These are phyloP conservation scores for Poronia punctata DNA, from an alignment of 495 filamentous ascomycete species.

Conservation along the genomic window DNA sequence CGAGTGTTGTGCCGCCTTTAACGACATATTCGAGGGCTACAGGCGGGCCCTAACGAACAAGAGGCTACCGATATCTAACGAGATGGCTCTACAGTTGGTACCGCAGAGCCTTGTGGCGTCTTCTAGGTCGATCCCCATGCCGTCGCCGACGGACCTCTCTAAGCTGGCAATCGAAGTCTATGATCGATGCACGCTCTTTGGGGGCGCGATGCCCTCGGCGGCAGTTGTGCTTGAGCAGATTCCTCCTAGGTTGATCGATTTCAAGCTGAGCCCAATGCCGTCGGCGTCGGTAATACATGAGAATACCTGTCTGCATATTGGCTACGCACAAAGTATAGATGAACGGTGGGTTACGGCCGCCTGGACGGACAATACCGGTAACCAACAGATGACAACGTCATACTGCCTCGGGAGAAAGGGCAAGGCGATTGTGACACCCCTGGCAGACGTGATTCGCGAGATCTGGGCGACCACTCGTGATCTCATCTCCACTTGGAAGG, in stretches of 20 bases:
- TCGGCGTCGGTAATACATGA: constrained; percentile 73
- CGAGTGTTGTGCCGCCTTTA: constrained; percentile 73
- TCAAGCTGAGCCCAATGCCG: constrained; percentile 62
- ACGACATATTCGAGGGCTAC: constrained; percentile 66
- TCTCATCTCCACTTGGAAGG: constrained; percentile 61
- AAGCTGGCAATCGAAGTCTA: constrained; percentile 80
- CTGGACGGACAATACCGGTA: constrained; percentile 86
- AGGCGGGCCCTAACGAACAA: constrained; percentile 44
- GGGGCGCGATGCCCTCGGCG: constrained; percentile 43
- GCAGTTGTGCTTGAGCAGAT: constrained; percentile 70
- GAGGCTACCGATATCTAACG: constrained; percentile 47
- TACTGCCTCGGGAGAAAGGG: constrained; percentile 69
- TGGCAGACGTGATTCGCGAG: constrained; percentile 64
- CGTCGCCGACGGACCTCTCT: constrained; percentile 56
- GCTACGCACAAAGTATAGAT: constrained; percentile 74
- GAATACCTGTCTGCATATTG: constrained; percentile 78
- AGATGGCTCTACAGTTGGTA: constrained; percentile 78
- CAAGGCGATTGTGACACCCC: constrained; percentile 42
- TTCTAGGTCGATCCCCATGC: constrained; percentile 56
- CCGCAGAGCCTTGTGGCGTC: constrained; percentile 66
- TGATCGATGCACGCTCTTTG: constrained; percentile 64
- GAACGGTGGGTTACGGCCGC: constrained; percentile 81
- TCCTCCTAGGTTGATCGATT: constrained; percentile 66
- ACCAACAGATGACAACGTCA: constrained; percentile 66
- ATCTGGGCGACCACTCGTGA: constrained; percentile 81